phyloP scores from a whole-genome alignment of 1,284 basidiomycete species.

The Malassezia slooffiae region DNA sequence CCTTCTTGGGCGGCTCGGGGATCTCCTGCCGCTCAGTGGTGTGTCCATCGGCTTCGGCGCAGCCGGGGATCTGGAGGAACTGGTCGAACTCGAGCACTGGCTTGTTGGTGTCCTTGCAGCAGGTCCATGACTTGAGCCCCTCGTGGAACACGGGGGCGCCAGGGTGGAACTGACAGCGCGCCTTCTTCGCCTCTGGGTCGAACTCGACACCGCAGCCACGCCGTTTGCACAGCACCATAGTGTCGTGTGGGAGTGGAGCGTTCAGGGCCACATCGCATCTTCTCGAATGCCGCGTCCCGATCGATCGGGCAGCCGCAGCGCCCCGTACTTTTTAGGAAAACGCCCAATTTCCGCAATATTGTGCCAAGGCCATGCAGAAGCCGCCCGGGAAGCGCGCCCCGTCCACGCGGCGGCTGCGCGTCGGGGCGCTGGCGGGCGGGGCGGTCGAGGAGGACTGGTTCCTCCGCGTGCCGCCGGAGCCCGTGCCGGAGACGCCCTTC shows the following conservation, averaged over 20 bases:
- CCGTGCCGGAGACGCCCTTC: slow-evolving; percentile 1
- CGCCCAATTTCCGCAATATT: too few species aligned
- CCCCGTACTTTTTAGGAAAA: too few species aligned
- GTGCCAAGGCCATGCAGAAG: too few species aligned
- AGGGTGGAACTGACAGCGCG: slow-evolving; percentile 35
- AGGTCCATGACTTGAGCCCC: slow-evolving; percentile 45
- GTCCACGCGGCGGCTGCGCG: too few species aligned
- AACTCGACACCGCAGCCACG: slow-evolving; percentile 40
- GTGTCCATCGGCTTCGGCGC: slow-evolving; percentile 23
- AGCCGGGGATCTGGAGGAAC: slow-evolving; percentile 38
- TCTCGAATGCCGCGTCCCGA: too few species aligned
- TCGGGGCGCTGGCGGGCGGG: too few species aligned
- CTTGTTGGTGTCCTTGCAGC: slow-evolving; percentile 43
- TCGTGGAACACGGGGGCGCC: slow-evolving; percentile 45
- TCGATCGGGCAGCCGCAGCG: too few species aligned
- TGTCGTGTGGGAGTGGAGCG: slow-evolving; percentile 4
- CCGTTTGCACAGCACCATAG: slow-evolving; percentile 39
- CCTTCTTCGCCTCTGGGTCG: slow-evolving; percentile 8
- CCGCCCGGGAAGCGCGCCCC: too few species aligned
- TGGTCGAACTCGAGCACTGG: slow-evolving; percentile 46
- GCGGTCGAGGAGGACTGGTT: too few species aligned
- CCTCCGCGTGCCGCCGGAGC: neutral
- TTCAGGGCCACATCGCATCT: too few species aligned
- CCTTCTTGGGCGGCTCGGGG: neutral
- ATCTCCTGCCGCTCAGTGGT: slow-evolving; percentile 25